phyloP scores from a whole-genome alignment of 495 filamentous ascomycete species.

The Cercophora sp. region DNA sequence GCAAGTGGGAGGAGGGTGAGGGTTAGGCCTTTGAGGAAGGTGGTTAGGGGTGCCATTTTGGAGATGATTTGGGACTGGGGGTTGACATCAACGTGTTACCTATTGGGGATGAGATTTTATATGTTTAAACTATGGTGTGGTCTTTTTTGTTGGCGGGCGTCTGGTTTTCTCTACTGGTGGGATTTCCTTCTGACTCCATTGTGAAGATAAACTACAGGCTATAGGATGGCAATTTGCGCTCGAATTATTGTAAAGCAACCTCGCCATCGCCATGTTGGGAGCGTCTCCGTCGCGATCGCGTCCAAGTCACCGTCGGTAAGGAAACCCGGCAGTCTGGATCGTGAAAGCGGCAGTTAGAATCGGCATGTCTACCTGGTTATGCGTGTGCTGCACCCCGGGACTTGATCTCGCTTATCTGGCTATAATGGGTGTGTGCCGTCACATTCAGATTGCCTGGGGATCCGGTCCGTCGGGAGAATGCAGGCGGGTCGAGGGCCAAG shows the following conservation, averaged over 20 bases:
- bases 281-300: neutral
- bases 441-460: neutral
- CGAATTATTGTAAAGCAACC: too few relatives aligned
- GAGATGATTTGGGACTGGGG: neutral
- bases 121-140: neutral
- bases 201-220: neutral
- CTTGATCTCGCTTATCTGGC: conserved; percentile 2
- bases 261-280: too few relatives aligned
- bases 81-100: neutral
- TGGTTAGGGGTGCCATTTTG: conserved; percentile 3
- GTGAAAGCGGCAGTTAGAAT: neutral
- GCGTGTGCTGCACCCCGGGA: neutral
- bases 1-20: neutral
- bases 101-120: neutral
- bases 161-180: too few relatives aligned
- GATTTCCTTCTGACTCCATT: too few relatives aligned
- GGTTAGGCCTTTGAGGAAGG: conserved; percentile 2
- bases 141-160: neutral
- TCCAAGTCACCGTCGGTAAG: neutral
- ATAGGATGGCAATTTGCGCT: neutral
- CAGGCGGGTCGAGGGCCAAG: too few relatives aligned
- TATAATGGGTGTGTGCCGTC: neutral
- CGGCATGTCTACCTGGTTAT: neutral
- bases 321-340: neutral
- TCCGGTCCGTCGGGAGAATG: neutral